A percentile compares a stretch with the other conserved stretches of the same genome.
Evolutionary conservation across 805 yeast genomes (phyloP).

Genomic region (Cyberlindnera mycetangii): DNA sequence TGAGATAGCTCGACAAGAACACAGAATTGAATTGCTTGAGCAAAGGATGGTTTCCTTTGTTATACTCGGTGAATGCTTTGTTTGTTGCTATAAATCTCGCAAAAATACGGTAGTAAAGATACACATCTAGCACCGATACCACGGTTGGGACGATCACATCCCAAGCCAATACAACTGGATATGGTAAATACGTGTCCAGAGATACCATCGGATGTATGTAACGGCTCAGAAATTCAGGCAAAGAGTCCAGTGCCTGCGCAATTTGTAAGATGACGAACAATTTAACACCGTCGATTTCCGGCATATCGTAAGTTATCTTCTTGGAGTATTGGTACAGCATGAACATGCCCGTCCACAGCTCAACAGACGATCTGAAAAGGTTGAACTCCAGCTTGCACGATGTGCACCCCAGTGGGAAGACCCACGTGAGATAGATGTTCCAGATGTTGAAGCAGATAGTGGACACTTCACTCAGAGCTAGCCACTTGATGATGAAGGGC

Average conservation of each 20-base stretch:
- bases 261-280: not conserved
- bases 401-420: not conserved
- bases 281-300: not conserved
- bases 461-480: not conserved
- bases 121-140: not conserved
- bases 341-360: not conserved
- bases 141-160: not conserved
- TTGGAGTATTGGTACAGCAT: not conserved
- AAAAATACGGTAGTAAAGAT: not conserved
- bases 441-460: not conserved
- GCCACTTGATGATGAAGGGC: not conserved
- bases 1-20: not conserved
- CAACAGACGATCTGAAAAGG: not conserved
- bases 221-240: not conserved
- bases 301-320: not conserved
- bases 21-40: constrained; percentile 3
- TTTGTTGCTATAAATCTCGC: not conserved
- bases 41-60: constrained; percentile 1
- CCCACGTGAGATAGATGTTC: not conserved
- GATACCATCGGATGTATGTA: too few relatives aligned
- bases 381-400: not conserved
- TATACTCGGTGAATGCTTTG: constrained; percentile 4
- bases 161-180: not conserved
- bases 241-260: not conserved
- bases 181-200: too few relatives aligned